Evolutionary conservation across 306 rosid species (phyloP).

Genomic region (Cucumis sativus): Cucumber_9930_V3 NC_026660.2:21447501-21448000

Average conservation of each 20-base stretch:
- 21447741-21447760: not conserved
- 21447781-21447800: not conserved
- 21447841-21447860: no score
- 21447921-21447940: no score
- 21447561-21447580: constrained; percentile 28
- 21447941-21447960: no score
- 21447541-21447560: constrained; percentile 52
- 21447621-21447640: constrained; percentile 16
- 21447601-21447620: constrained; percentile 25
- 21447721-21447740: not conserved
- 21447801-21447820: not conserved
- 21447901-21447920: no score
- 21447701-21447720: not conserved
- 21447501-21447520: constrained; percentile 41
- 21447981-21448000: no score
- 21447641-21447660: constrained; percentile 50
- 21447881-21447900: no score
- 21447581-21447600: constrained; percentile 33
- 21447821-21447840: not conserved
- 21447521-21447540: constrained; percentile 60
- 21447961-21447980: no score
- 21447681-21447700: constrained; percentile 38
- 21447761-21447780: not conserved
- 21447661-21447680: constrained; percentile 46
- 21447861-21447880: no score